Percentiles rank a stretch among this genome's conserved stretches.
These are phyloP conservation scores for Acanthamoeba castellanii DNA, from an alignment of 208 protist species.

Conservation along the genomic window DNA sequence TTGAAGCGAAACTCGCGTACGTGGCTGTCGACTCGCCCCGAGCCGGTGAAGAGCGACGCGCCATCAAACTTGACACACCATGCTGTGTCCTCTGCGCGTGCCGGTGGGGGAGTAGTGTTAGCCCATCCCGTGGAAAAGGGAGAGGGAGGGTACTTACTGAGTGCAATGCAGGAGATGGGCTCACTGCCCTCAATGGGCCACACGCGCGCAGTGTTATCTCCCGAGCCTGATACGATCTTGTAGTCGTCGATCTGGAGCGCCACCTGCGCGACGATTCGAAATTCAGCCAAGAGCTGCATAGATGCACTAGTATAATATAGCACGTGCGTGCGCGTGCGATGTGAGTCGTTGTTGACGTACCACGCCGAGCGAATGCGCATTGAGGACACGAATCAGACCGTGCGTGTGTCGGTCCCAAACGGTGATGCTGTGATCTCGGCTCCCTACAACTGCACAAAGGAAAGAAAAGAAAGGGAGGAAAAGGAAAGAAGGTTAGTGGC, in stretches of 20 bases:
- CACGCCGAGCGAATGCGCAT: neutral
- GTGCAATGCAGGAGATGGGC: neutral
- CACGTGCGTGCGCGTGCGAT: too few relatives aligned
- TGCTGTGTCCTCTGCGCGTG: neutral
- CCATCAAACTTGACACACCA: neutral
- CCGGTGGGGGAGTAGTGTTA: too few relatives aligned
- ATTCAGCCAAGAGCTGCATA: too few relatives aligned
- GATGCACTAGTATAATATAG: too few relatives aligned
- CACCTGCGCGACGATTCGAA: neutral
- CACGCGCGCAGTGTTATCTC: neutral
- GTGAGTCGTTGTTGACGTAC: neutral
- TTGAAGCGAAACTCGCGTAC: neutral
- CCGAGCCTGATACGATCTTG: slow-evolving; percentile 5
- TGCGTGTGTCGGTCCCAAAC: neutral
- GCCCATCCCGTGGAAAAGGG: neutral
- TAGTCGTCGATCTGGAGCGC: neutral
- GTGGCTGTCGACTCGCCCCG: neutral
- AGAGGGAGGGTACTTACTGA: neutral
- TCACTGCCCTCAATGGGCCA: neutral
- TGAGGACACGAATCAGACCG: neutral
- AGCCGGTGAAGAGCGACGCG: neutral
- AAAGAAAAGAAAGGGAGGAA: too few relatives aligned
- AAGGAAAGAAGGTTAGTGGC: neutral
- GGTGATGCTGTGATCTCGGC: neutral
- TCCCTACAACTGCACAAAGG: neutral